Base-by-base conservation (phyloP, 139 green algal species). In the Micractinium conductrix region DNA sequence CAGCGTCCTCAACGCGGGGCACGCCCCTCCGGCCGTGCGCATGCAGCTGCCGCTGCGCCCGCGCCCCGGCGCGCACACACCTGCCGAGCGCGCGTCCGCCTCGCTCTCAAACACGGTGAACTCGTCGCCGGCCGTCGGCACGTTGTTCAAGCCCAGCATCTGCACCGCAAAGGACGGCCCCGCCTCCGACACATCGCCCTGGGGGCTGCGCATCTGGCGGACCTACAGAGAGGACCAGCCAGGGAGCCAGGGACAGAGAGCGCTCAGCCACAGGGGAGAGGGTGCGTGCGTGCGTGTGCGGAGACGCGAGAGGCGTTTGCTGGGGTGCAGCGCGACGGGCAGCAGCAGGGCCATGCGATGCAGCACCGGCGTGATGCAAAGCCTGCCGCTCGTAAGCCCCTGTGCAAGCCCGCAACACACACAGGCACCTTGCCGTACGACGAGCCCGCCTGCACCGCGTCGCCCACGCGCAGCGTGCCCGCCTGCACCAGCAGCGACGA, bases 401-500 rank as follows among this genome's bases (percentile, higher is more conserved):
- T n/a, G n/a, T n/a, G n/a, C n/a, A n/a, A n/a, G n/a, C n/a, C 24
- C 19, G 5, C 43, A n/a, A 2, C 26, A 26, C 55, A 1, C 35
- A 19, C 21, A 55, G 44, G 63, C 63, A 96, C 94, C 92, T 96
- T 98, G 79, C 96, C 96, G 67, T 93, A 95, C 22, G 86, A 85
- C 2, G 89, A 89, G 33, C 96, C 95, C 33, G 92, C 91, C 6
- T 91, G 78, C 7, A 99, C 85, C 7, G 95, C 85, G 83, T 99
- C 97, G 21, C 97, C 97, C 14, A 92, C 80, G 26, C 86, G 87
- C 84, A 99, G 92, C 50, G 96, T 98, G 65, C 97, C 97, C 9
- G 89, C 90, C 88, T 96, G 92, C 75, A 99, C 95, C 60, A 99
- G 91, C 86, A 99, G 63, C 17, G 94, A 98, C 60, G 96, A 94